Percentiles rank a stretch among this genome's conserved stretches.
Conservation (phyloP, 768 basidiomycete genomes). For the Termitomyces sp. region DNA sequence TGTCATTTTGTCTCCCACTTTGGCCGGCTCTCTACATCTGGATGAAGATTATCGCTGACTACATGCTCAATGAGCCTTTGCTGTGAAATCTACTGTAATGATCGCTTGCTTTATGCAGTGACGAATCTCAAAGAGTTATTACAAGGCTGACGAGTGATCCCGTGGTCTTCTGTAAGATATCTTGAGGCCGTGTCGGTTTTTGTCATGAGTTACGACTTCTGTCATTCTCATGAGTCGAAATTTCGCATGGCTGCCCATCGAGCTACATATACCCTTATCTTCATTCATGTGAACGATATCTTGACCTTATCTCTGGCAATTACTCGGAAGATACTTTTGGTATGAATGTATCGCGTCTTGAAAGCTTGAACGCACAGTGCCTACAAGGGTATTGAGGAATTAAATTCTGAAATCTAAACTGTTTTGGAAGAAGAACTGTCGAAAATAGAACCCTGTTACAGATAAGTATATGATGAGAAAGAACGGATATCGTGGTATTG, state of each 20-base stretch:
- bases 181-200: neutral
- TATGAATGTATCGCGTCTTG: neutral
- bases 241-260: neutral
- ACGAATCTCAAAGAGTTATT: neutral
- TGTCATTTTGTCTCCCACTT: neutral
- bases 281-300: neutral
- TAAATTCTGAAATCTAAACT: neutral
- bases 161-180: neutral
- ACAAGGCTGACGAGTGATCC: too few relatives aligned
- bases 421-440: neutral
- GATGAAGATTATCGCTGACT: too few relatives aligned
- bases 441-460: neutral
- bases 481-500: neutral
- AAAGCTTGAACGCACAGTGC: neutral
- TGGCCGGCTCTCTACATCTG: neutral
- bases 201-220: neutral
- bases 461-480: neutral
- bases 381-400: too few relatives aligned
- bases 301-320: neutral
- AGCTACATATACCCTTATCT: neutral
- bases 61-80: neutral
- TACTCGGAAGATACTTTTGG: neutral
- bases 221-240: neutral
- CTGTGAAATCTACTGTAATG: neutral
- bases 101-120: neutral